These are phyloP conservation scores for Saccharomycopsis guyanensis DNA, from an alignment of 805 yeast genomes.

Conservation along the genomic window DNA sequence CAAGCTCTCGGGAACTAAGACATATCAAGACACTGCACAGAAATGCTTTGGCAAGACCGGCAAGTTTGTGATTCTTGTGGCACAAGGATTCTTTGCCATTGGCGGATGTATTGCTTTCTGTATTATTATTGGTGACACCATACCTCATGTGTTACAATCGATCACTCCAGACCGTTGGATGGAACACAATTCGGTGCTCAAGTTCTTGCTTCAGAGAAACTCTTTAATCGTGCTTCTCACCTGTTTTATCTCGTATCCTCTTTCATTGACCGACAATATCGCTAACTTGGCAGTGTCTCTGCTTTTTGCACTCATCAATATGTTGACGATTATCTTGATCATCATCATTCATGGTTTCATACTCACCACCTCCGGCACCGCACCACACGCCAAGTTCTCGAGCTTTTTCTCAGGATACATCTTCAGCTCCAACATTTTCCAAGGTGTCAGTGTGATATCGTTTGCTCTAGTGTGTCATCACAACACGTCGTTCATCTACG, in stretches of 20 bases:
- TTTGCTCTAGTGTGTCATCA: constrained; percentile 96
- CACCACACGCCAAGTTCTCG: constrained; percentile 27
- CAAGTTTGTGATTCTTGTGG: constrained; percentile 52
- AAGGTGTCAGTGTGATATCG: constrained; percentile 89
- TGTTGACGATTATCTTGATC: constrained; percentile 68
- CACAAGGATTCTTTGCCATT: constrained; percentile 85
- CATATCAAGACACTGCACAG: constrained; percentile 81
- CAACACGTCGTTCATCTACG: constrained; percentile 83
- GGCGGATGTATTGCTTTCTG: constrained; percentile 95
- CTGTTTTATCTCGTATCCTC: constrained; percentile 68
- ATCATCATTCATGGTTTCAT: constrained; percentile 57
- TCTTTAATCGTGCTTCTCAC: constrained; percentile 67
- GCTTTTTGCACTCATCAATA: constrained; percentile 77
- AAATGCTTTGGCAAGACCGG: constrained; percentile 75
- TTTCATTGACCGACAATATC: constrained; percentile 73
- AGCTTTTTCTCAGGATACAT: constrained; percentile 23
- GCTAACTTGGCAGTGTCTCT: constrained; percentile 81
- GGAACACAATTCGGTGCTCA: constrained; percentile 32
- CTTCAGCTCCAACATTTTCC: constrained; percentile 63
- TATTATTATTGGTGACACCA: constrained; percentile 89
- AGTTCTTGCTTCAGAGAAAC: constrained; percentile 56
- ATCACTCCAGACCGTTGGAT: constrained; percentile 42
- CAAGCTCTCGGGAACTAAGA: constrained; percentile 61
- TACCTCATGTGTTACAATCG: constrained; percentile 79
- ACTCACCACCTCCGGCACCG: constrained; percentile 1